Evolutionary conservation across 2,329 filamentous ascomycete genomes (phyloP).

Genomic region (Fusarium graminum): DNA sequence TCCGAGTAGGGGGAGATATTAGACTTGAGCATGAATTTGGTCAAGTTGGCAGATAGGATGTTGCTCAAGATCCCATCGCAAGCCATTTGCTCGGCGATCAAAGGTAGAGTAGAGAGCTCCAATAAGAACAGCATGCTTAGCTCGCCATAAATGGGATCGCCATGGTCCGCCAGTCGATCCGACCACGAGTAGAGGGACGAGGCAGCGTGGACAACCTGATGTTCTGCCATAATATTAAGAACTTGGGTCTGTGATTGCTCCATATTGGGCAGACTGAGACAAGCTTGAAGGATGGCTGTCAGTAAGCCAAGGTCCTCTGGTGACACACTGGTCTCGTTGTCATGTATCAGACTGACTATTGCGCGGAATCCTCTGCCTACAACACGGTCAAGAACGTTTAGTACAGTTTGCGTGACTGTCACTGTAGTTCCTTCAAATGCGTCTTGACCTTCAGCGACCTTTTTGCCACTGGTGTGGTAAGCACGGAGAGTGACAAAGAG

Average conservation of each 20-base stretch:
- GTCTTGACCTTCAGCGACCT: constrained; percentile 52
- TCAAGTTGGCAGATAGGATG: constrained; percentile 82
- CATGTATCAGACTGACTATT: constrained; percentile 85
- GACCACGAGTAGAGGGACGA: constrained; percentile 94
- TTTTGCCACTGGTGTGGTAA: constrained; percentile 60
- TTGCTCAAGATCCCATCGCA: constrained; percentile 86
- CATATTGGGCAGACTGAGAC: constrained; percentile 81
- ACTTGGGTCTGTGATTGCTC: constrained; percentile 79
- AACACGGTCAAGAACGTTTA: constrained; percentile 84
- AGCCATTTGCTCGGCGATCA: constrained; percentile 89
- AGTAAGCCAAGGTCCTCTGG: constrained; percentile 89
- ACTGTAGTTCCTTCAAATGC: constrained; percentile 56
- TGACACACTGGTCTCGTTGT: constrained; percentile 70
- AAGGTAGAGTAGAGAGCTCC: constrained; percentile 83
- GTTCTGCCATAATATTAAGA: constrained; percentile 75
- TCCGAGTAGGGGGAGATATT: constrained; percentile 84
- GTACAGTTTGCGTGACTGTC: constrained; percentile 69
- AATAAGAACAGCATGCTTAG: constrained; percentile 90
- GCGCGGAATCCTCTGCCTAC: constrained; percentile 86
- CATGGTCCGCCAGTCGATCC: constrained; percentile 80
- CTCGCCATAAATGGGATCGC: constrained; percentile 93
- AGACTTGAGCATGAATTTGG: constrained; percentile 78
- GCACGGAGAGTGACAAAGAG: constrained; percentile 85
- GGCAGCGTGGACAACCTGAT: constrained; percentile 83
- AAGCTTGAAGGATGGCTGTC: constrained; percentile 88